Conservation (phyloP, 352 stramenopile species). For the Phytophthora constricta region DNA sequence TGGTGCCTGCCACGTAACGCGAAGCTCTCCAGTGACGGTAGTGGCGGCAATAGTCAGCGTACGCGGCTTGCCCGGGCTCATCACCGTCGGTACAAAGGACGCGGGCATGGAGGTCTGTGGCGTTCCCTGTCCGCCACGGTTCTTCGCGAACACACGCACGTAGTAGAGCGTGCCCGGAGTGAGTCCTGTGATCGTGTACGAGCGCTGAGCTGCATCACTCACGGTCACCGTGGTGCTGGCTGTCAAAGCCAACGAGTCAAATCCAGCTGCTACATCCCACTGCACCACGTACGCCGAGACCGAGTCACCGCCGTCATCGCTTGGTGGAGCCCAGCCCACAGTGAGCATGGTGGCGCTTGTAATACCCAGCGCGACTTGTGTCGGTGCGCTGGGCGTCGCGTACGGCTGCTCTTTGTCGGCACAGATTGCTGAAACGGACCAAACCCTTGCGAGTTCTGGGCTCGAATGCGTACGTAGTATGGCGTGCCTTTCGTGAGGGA, state of each 20-base stretch:
- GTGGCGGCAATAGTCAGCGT: constrained; percentile 44
- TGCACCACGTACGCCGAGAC: constrained; percentile 92
- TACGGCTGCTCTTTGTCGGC: constrained; percentile 91
- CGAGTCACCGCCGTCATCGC: constrained; percentile 88
- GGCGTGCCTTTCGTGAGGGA: constrained; percentile 65
- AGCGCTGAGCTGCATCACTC: constrained; percentile 55
- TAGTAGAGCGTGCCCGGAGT: constrained; percentile 87
- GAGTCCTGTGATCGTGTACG: constrained; percentile 85
- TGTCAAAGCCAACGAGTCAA: constrained; percentile 81
- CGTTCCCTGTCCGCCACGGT: constrained; percentile 58
- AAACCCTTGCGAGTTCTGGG: constrained; percentile 74
- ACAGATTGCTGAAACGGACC: constrained; percentile 85
- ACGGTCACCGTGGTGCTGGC: constrained; percentile 66
- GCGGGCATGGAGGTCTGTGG: constrained; percentile 58
- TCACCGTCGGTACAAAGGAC: constrained; percentile 59
- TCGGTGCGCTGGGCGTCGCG: constrained; percentile 89
- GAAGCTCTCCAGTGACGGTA: constrained; percentile 40
- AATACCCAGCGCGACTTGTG: constrained; percentile 75
- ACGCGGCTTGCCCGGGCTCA: constrained; percentile 68
- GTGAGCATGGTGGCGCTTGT: constrained; percentile 93
- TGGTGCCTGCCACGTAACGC: constrained; percentile 63
- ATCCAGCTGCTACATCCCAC: constrained; percentile 92
- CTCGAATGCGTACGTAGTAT: constrained; percentile 81
- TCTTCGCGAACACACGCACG: constrained; percentile 88
- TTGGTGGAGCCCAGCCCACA: constrained; percentile 82